phyloP scores from a whole-genome alignment of 1,284 basidiomycete genomes.

The Rhizopogon parksii region DNA sequence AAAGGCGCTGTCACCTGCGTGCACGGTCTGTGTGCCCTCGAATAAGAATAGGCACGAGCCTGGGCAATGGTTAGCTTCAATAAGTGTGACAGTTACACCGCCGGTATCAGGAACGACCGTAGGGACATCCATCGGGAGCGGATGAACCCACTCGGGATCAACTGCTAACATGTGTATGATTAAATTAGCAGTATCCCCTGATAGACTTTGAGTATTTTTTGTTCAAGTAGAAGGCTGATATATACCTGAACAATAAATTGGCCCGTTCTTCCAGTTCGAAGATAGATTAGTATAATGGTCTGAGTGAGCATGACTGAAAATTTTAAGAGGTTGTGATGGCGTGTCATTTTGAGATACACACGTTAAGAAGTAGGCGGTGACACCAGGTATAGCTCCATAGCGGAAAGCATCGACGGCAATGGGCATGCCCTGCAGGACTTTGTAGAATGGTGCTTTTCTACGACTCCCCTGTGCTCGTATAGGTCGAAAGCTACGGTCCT shows the following conservation, averaged over 20 bases:
- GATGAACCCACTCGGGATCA: slow-evolving; percentile 79
- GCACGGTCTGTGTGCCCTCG: slow-evolving; percentile 82
- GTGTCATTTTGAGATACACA: slow-evolving; percentile 21
- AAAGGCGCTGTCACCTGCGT: slow-evolving; percentile 78
- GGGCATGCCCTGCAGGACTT: slow-evolving; percentile 95
- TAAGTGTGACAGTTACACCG: slow-evolving; percentile 84
- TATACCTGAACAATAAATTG: slow-evolving; percentile 84
- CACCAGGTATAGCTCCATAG: slow-evolving; percentile 84
- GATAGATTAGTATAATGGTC: slow-evolving; percentile 92
- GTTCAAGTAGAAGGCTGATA: neutral
- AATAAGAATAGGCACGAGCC: slow-evolving; percentile 93
- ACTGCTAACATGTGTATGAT: slow-evolving; percentile 88
- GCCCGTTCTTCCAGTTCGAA: slow-evolving; percentile 82
- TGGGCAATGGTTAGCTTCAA: slow-evolving; percentile 98
- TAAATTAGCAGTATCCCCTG: slow-evolving; percentile 75
- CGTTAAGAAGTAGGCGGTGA: slow-evolving; percentile 88
- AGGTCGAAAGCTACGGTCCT: slow-evolving; percentile 42
- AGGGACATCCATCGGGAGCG: slow-evolving; percentile 76
- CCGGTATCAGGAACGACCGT: slow-evolving; percentile 75
- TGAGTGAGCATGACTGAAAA: slow-evolving; percentile 80
- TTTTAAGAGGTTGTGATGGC: slow-evolving; percentile 8
- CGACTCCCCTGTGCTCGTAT: slow-evolving; percentile 50
- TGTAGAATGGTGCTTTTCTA: slow-evolving; percentile 87
- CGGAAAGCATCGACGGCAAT: slow-evolving; percentile 94
- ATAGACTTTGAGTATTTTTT: slow-evolving; percentile 10